Conservation (phyloP, 306 rosid genomes). For the Dryas octopetala region DNA sequence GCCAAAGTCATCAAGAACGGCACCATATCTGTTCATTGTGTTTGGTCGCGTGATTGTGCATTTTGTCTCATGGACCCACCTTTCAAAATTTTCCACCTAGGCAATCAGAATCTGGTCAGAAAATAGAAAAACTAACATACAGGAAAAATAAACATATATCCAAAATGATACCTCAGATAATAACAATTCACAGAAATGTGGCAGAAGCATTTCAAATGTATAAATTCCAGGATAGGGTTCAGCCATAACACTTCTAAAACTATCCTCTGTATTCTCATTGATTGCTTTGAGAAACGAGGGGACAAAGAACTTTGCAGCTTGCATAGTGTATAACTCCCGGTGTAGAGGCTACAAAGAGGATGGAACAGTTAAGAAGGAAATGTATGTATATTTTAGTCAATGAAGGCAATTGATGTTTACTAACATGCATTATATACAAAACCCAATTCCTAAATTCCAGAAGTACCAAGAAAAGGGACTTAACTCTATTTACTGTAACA, state of each 20-base stretch:
- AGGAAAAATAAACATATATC: conserved; percentile 11
- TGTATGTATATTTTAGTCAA: not conserved
- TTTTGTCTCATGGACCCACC: conserved; percentile 76
- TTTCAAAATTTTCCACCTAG: conserved; percentile 93
- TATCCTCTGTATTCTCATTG: conserved; percentile 61
- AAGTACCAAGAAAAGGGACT: conserved; percentile 2
- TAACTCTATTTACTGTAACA: not conserved
- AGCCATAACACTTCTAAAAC: conserved; percentile 58
- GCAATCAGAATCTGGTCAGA: conserved; percentile 61
- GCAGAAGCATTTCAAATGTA: conserved; percentile 86
- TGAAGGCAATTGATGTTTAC: conserved; percentile 5
- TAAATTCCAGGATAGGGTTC: conserved; percentile 70
- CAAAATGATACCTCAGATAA: conserved; percentile 72
- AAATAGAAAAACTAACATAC: conserved; percentile 37
- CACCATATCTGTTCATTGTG: conserved; percentile 89
- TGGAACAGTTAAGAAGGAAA: conserved; percentile 22
- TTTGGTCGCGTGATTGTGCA: conserved; percentile 89
- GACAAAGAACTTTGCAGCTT: conserved; percentile 63
- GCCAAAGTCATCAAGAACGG: conserved; percentile 96
- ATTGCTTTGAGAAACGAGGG: conserved; percentile 91
- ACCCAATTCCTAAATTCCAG: conserved; percentile 21
- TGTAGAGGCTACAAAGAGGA: conserved; percentile 59
- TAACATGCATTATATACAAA: conserved; percentile 23
- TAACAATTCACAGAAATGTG: conserved; percentile 72
- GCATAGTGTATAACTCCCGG: conserved; percentile 67